Percentiles rank a stretch among this genome's conserved stretches.
These are phyloP conservation scores for Mycothermus thermophilus DNA, from an alignment of 495 filamentous ascomycete species.

Conservation along the genomic window DNA sequence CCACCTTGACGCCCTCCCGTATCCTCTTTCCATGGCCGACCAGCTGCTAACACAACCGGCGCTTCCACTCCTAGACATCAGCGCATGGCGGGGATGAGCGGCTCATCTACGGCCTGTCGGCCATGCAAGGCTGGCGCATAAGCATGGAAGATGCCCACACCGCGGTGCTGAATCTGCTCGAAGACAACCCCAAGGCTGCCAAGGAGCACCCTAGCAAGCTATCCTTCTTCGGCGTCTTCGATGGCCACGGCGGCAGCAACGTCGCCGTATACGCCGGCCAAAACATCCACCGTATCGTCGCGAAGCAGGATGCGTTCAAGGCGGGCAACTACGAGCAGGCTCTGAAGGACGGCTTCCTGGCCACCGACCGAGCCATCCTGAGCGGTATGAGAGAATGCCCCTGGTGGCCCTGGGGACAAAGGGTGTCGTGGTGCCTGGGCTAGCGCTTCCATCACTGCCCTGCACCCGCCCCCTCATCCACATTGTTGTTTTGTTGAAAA, in stretches of 20 bases:
- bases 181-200: conserved; percentile 40
- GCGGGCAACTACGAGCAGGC: conserved; percentile 86
- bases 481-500: not conserved
- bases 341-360: conserved; percentile 91
- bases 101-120: conserved; percentile 82
- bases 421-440: conserved; percentile 3
- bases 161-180: conserved; percentile 72
- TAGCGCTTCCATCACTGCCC: not conserved
- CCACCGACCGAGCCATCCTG: conserved; percentile 88
- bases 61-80: conserved; percentile 49
- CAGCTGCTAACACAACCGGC: no score
- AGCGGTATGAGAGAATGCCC: conserved; percentile 56
- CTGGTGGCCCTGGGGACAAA: conserved; percentile 10
- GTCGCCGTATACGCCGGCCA: conserved; percentile 88
- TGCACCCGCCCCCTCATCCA: conserved; percentile 2
- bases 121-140: conserved; percentile 99
- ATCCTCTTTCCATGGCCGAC: no score
- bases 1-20: no score
- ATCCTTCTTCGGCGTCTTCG: conserved; percentile 96
- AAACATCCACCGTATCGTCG: conserved; percentile 82
- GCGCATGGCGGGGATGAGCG: conserved; percentile 84
- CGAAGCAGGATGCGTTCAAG: conserved; percentile 88
- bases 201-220: conserved; percentile 58
- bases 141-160: conserved; percentile 98
- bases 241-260: conserved; percentile 94